Percentiles rank a stretch among this genome's conserved stretches.
These are phyloP conservation scores for Beta corolliflora DNA, from an alignment of 179 eudicot genomes.

Conservation along the genomic window DNA sequence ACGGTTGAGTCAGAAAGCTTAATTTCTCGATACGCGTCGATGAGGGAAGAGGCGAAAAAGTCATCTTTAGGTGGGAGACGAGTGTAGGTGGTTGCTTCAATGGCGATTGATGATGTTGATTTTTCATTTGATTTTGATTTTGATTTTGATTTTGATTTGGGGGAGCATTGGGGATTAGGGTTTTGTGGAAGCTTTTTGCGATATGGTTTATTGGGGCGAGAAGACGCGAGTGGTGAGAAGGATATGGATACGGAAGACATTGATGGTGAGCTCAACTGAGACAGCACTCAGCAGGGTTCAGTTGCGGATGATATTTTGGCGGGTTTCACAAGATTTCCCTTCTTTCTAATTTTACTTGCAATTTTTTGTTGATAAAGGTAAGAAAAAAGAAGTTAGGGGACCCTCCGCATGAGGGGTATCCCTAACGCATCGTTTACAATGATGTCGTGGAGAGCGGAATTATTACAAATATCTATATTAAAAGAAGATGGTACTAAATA, in stretches of 20 bases:
- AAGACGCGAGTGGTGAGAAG: slow-evolving; percentile 35
- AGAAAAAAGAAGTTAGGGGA: no score
- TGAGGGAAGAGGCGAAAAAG: slow-evolving; percentile 26
- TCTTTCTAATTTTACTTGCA: no score
- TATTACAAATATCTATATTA: no score
- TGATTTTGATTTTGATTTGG: slow-evolving; percentile 21
- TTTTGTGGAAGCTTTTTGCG: slow-evolving; percentile 22
- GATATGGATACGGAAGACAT: slow-evolving; percentile 39
- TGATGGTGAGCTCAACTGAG: slow-evolving; percentile 20
- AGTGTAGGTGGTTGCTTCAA: slow-evolving; percentile 83
- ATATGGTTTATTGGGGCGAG: slow-evolving; percentile 30
- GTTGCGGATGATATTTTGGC: slow-evolving; percentile 1
- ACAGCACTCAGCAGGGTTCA: background rate
- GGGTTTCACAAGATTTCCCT: background rate
- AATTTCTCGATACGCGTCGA: slow-evolving; percentile 33
- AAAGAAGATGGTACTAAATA: no score
- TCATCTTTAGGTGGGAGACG: slow-evolving; percentile 84
- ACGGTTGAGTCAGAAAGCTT: slow-evolving; percentile 49
- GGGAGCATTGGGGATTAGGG: slow-evolving; percentile 30
- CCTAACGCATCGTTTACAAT: no score
- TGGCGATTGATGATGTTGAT: slow-evolving; percentile 23
- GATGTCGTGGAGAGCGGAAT: no score
- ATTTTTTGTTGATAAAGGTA: no score
- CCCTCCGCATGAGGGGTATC: no score
- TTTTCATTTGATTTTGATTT: slow-evolving; percentile 23